These are phyloP conservation scores for Trifolium pratense DNA, from an alignment of 306 rosid species.

Conservation along the genomic window DNA sequence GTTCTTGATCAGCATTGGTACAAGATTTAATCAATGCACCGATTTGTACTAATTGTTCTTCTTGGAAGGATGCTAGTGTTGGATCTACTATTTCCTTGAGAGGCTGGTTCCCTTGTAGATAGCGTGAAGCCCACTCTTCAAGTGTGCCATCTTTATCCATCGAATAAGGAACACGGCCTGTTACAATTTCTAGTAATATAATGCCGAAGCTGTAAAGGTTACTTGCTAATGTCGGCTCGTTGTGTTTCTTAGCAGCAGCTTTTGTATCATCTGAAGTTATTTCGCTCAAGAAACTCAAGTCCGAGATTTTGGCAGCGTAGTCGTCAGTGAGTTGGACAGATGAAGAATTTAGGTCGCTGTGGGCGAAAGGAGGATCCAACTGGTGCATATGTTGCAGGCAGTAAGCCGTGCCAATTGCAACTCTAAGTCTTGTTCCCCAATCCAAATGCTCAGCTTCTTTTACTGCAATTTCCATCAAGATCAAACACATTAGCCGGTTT, in stretches of 20 bases:
- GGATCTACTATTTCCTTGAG: slow-evolving; percentile 73
- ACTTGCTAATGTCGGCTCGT: slow-evolving; percentile 50
- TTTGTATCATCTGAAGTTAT: slow-evolving; percentile 46
- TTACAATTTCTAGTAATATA: slow-evolving; percentile 74
- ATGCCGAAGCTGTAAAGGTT: slow-evolving; percentile 85
- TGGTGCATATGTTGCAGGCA: slow-evolving; percentile 87
- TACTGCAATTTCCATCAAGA: slow-evolving; percentile 58
- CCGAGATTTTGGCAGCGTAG: slow-evolving; percentile 79
- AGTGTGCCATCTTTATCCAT: slow-evolving; percentile 47
- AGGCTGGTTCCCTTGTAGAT: slow-evolving; percentile 53
- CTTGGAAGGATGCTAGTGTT: slow-evolving; percentile 63
- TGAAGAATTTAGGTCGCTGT: slow-evolving; percentile 65
- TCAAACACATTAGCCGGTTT: slow-evolving; percentile 40
- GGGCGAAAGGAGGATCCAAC: slow-evolving; percentile 63
- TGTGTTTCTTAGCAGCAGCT: slow-evolving; percentile 39
- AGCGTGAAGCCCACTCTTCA: slow-evolving; percentile 76
- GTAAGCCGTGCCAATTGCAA: slow-evolving; percentile 83
- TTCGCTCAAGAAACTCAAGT: slow-evolving; percentile 66
- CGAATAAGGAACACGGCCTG: slow-evolving; percentile 77
- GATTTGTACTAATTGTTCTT: slow-evolving; percentile 64
- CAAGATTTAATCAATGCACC: slow-evolving; percentile 63
- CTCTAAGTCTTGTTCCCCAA: slow-evolving; percentile 83
- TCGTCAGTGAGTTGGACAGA: slow-evolving; percentile 76
- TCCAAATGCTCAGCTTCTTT: slow-evolving; percentile 95
- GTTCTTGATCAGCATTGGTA: slow-evolving; percentile 51